Base-by-base conservation (phyloP, 371 early-diverging fungal genomes). In the Mortierella sp. region DNA sequence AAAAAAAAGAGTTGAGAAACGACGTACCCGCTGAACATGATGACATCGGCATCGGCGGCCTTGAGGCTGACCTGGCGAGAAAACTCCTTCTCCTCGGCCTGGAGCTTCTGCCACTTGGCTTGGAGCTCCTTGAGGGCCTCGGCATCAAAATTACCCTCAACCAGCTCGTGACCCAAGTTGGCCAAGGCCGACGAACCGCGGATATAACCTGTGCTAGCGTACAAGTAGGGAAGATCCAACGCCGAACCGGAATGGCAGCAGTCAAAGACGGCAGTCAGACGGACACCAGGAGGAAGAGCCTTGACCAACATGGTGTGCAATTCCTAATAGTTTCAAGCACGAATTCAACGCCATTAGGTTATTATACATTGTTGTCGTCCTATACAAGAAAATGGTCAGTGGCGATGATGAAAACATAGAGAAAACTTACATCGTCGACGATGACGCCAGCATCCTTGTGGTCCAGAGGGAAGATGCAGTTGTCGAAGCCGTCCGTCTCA, bases 161-260 rank as follows among this genome's bases (percentile, higher is more conserved):
- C 49, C 78, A 78, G 35, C 79, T 88, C 77, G 83, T 78, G 71
- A 87, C 72, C 78, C 84, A 84, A 32, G 84, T 88, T 70, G 86
- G 91, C 60, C 90, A 81, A 11, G 72, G 87, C 88, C 87, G 77
- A 56, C 83, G 81, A 54, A 88, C 90, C 41, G 74, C 85, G 71
- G 88, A 79, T 35, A 84, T 89, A 56, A 49, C 97, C 97, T 70
- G 92, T 87, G 65, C 93, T 92, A 41, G 93, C 90, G 84, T 98
- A 97, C 48, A 94, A 90, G 85, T 93, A 97, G 3, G 97, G 97
- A 41, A 98, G 91, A 85, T 98, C 98, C 29, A 98, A 85, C 0
- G 95, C 96, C 1, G 97, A 93, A 21, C 97, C 98, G 48, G 95
- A 95, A 85, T 96, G 96, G 81, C 96, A 96, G 81, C 94, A 95